Percentiles rank a stretch among this genome's conserved stretches.
Conservation (phyloP, 129 eudicot species). For the Saussurea involucrata region DNA sequence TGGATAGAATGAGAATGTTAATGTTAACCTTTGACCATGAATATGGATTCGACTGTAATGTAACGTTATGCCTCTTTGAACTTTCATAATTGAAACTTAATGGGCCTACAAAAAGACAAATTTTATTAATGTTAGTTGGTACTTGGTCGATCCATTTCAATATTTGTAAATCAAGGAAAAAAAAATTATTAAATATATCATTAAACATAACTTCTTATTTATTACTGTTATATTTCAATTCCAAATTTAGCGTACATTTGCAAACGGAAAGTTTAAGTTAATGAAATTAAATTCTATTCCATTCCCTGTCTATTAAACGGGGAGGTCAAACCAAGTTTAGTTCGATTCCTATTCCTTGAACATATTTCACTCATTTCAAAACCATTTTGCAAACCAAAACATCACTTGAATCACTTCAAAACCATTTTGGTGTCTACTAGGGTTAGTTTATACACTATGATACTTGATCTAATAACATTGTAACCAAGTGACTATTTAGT, state of each 20-base stretch:
- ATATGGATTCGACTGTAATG: slow-evolving; percentile 26
- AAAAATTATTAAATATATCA: no score
- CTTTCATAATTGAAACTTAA: slow-evolving; percentile 3
- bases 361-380: no score
- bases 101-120: slow-evolving; percentile 29
- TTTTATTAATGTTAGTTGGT: no score
- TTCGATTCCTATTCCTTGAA: neutral
- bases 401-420: no score
- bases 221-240: no score
- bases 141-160: neutral
- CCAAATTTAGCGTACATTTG: neutral
- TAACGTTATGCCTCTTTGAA: neutral
- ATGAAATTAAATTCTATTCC: neutral
- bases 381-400: no score
- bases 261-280: neutral
- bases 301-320: no score
- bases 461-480: neutral
- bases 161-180: neutral
- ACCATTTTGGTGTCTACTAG: no score
- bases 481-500: neutral
- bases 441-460: neutral
- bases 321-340: no score
- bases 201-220: neutral
- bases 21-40: slow-evolving; percentile 40
- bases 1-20: no score